These are phyloP conservation scores for Wickerhamiella qilinensis DNA, from an alignment of 805 yeast species.

Conservation along the genomic window DNA sequence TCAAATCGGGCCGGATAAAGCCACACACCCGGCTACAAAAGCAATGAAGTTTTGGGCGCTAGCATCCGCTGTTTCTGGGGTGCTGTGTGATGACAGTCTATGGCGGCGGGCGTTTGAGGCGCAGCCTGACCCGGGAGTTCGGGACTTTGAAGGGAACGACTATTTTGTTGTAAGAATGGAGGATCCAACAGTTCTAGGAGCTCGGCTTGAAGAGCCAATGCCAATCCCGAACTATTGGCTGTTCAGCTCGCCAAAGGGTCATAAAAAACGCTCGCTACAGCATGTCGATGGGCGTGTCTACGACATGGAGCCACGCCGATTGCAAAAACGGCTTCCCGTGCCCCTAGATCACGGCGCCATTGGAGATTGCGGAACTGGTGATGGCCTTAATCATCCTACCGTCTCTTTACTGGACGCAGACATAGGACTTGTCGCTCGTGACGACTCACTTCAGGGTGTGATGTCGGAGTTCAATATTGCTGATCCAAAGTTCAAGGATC, in stretches of 20 bases:
- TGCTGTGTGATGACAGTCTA: background rate
- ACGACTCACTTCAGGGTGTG: conserved; percentile 18
- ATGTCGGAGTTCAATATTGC: conserved; percentile 41
- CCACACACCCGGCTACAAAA: too few relatives aligned
- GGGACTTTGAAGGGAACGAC: conserved; percentile 8
- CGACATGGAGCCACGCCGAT: background rate
- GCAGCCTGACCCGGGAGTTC: conserved; percentile 12
- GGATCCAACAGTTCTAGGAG: conserved; percentile 8
- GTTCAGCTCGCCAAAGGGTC: conserved; percentile 7
- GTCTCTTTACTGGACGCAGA: too few relatives aligned
- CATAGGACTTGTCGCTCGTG: background rate
- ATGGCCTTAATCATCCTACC: too few relatives aligned
- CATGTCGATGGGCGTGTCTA: background rate
- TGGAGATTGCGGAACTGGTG: too few relatives aligned
- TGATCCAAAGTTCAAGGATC: conserved; percentile 72
- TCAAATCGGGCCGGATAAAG: too few relatives aligned
- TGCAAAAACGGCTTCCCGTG: conserved; percentile 9
- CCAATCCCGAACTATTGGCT: conserved; percentile 17
- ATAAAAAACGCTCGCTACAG: background rate
- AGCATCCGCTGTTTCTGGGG: background rate
- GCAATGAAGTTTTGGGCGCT: too few relatives aligned
- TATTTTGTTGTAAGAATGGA: conserved; percentile 12
- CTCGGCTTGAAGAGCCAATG: conserved; percentile 13
- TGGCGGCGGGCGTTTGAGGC: conserved; percentile 12
- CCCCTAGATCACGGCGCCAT: too few relatives aligned